Percentiles rank a stretch among this genome's conserved stretches.
phyloP scores from a whole-genome alignment of 2,329 filamentous ascomycete genomes.

The Byssoonygena ceratinophila region DNA sequence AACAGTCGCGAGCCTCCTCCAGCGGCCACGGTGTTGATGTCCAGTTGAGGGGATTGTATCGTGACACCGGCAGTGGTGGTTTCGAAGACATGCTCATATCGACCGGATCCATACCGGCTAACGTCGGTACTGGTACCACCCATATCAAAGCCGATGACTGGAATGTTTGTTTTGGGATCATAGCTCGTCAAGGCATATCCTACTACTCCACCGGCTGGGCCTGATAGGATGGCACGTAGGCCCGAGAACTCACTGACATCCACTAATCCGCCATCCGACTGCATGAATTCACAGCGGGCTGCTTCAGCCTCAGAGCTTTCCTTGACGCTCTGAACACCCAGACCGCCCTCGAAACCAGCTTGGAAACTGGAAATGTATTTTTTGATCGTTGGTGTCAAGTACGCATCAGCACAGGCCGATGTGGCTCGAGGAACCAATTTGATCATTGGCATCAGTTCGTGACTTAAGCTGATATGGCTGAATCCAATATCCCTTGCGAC shows the following conservation, averaged over 20 bases:
- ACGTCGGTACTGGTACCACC: conserved; percentile 85
- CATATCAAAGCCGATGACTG: conserved; percentile 91
- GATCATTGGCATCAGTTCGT: conserved; percentile 80
- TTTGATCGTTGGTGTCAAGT: conserved; percentile 66
- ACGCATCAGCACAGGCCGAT: conserved; percentile 69
- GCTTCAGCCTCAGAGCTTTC: conserved; percentile 53
- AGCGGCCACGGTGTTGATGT: conserved; percentile 85
- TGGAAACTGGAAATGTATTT: conserved; percentile 71
- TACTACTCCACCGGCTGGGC: conserved; percentile 85
- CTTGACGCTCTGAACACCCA: conserved; percentile 66
- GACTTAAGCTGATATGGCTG: conserved; percentile 67
- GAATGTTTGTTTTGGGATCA: conserved; percentile 63
- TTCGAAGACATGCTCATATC: conserved; percentile 86
- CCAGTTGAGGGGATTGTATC: conserved; percentile 76
- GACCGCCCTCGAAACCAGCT: conserved; percentile 65
- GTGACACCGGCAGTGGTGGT: conserved; percentile 83
- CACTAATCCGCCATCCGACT: conserved; percentile 63
- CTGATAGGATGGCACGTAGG: conserved; percentile 72
- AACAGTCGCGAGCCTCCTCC: conserved; percentile 62
- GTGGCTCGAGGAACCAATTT: conserved; percentile 66
- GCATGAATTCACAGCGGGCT: conserved; percentile 87
- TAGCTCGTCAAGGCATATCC: conserved; percentile 84
- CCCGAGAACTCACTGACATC: conserved; percentile 56
- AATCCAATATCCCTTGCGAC: conserved; percentile 75
- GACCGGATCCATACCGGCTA: conserved; percentile 68